A percentile compares a stretch with the other conserved stretches of the same genome.
phyloP scores from a whole-genome alignment of 202 grass and related monocot species.

The Elaeis oleifera region DNA sequence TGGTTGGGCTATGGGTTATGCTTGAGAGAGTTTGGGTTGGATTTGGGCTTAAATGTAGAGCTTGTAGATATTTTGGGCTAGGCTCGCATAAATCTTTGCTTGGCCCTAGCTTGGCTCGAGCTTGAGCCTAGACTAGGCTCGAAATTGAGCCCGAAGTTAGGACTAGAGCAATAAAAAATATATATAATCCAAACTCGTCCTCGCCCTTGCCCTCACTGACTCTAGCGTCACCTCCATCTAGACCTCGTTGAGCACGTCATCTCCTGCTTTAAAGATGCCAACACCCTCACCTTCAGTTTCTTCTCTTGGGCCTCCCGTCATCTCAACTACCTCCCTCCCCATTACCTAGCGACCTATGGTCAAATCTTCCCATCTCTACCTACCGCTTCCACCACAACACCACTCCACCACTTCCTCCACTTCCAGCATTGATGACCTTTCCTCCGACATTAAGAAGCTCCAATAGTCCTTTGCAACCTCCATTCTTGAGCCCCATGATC shows the following conservation, averaged over 20 bases:
- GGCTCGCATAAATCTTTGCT: too few species aligned
- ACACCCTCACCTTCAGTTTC: constrained; percentile 47
- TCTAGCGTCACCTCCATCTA: constrained; percentile 37
- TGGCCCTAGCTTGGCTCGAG: too few species aligned
- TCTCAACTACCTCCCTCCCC: constrained; percentile 31
- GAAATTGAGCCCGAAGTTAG: too few species aligned
- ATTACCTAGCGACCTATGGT: constrained; percentile 39
- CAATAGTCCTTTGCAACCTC: constrained; percentile 57
- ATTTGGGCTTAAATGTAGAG: too few species aligned
- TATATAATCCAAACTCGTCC: constrained; percentile 15
- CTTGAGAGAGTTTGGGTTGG: too few species aligned
- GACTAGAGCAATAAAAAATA: too few species aligned
- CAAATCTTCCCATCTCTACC: constrained; percentile 25
- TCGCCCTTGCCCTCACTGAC: constrained; percentile 12
- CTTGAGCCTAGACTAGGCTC: too few species aligned
- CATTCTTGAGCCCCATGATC: constrained; percentile 38
- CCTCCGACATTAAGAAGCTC: constrained; percentile 36
- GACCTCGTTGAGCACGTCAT: constrained; percentile 59
- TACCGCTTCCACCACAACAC: background rate
- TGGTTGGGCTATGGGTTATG: too few species aligned
- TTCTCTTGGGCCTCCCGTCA: constrained; percentile 60
- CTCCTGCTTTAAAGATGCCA: constrained; percentile 42
- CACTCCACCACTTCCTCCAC: constrained; percentile 22
- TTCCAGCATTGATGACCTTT: constrained; percentile 11
- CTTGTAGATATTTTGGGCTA: too few species aligned